Conservation (phyloP, 371 early-diverging fungal genomes). For the Haplosporangium sp. region DNA sequence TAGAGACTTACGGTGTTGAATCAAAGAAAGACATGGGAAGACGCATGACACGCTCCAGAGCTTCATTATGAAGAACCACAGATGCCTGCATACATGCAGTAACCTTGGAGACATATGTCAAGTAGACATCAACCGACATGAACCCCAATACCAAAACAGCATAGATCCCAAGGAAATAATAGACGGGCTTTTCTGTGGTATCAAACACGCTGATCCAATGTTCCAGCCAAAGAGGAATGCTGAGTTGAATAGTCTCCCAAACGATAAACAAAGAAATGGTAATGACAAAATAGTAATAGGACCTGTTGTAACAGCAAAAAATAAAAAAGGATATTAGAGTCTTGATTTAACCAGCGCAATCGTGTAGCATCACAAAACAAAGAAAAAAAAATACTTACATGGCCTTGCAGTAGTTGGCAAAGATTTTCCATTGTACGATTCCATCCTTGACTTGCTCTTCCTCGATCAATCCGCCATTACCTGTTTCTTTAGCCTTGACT, state of each 20-base stretch:
- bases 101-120: conserved; percentile 10
- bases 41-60: conserved; percentile 57
- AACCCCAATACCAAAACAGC: conserved; percentile 76
- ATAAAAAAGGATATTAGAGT: no score
- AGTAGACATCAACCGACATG: conserved; percentile 14
- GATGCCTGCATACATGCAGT: conserved; percentile 24
- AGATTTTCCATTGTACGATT: conserved; percentile 74
- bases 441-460: conserved; percentile 62
- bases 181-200: conserved; percentile 49
- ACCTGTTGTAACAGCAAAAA: conserved; percentile 60
- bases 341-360: no score
- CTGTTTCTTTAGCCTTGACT: no score
- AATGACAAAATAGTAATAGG: conserved; percentile 10
- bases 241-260: conserved; percentile 7
- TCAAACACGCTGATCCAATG: conserved; percentile 69
- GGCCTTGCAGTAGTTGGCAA: conserved; percentile 72
- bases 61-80: conserved; percentile 45
- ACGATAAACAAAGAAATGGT: neutral
- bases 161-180: conserved; percentile 79
- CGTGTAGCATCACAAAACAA: no score
- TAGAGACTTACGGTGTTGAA: conserved; percentile 72
- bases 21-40: conserved; percentile 82
- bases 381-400: conserved; percentile 10
- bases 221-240: conserved; percentile 73
- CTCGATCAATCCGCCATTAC: neutral